Base-by-base conservation (phyloP, 768 basidiomycete species). In the Fibroporia radiculosa region DNA sequence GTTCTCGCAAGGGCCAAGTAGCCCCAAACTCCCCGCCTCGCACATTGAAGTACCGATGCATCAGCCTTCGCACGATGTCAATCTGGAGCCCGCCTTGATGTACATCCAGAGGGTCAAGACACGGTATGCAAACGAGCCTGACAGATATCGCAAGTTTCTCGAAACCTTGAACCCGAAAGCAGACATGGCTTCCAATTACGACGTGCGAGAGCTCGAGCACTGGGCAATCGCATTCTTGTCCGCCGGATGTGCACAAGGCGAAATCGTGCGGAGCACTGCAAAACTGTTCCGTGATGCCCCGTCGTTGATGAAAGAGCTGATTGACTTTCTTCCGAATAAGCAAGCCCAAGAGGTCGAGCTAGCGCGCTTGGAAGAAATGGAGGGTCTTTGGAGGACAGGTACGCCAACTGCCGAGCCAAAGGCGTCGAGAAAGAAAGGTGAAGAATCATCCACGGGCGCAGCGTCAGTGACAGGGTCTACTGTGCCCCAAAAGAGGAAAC, bases 51-150 rank as follows among this genome's bases (percentile, higher is more conserved):
- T 14, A 13, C 26, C 47, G 10, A 48, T 39, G n/a, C 24, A 28
- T 18, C 27, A 35, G 13, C 32, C 40, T 18, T 43, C 54, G 16
- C 29, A 48, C 19, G 42, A 50, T 37, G 45, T 52, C 31, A 55
- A 55, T 19, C 77, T 85, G 32, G 78, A 82, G 53, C 82, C 66
- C 80, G 96, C 96, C 0, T 83, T 98, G 45, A 81, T 90, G 56
- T 98, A 95, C 54, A 92, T 99, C 25, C 92, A 93, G 66, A 92
- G 92, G 66, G 96, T 98, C 65, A 97, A 96, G 63, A 83, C 85
- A 47, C 81, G 92, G 13, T 96, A 90, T 64, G 61, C 63, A 22
- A 62, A 66, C 44, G 88, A 95, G 50, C 77, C 89, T 0, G 90
- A 92, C 13, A 92, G 86, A 4, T 91, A 90, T 52, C 75, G 77